These are phyloP conservation scores for Russula abietina DNA, from an alignment of 768 basidiomycete genomes.

Conservation along the genomic window DNA sequence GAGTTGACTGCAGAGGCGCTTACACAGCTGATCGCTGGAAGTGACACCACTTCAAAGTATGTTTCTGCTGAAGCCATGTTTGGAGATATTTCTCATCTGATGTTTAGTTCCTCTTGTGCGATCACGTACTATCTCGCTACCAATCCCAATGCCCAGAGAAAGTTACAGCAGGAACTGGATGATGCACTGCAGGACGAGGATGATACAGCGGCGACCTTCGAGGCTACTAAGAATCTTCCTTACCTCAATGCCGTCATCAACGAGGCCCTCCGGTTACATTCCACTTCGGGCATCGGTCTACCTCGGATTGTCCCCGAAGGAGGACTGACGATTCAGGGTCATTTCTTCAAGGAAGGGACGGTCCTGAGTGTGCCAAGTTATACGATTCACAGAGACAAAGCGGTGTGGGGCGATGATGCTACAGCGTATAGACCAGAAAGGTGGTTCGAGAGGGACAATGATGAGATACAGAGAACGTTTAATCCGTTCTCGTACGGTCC, in stretches of 20 bases:
- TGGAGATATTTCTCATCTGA: not conserved
- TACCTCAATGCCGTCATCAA: conserved; percentile 86
- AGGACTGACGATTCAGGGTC: conserved; percentile 55
- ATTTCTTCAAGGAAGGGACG: conserved; percentile 65
- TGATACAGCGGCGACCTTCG: conserved; percentile 54
- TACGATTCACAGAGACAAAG: conserved; percentile 68
- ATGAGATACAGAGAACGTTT: conserved; percentile 61
- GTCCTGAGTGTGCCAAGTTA: conserved; percentile 77
- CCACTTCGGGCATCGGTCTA: conserved; percentile 77
- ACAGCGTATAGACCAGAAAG: conserved; percentile 75
- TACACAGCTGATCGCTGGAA: conserved; percentile 82
- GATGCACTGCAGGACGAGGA: conserved; percentile 53
- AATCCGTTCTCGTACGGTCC: conserved; percentile 86
- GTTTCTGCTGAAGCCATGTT: conserved; percentile 26
- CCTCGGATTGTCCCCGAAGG: conserved; percentile 73
- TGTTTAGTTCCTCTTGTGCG: conserved; percentile 73
- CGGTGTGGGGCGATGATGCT: conserved; percentile 73
- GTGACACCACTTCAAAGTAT: conserved; percentile 91
- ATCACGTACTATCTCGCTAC: conserved; percentile 79
- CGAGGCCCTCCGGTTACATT: conserved; percentile 79
- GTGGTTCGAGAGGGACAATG: conserved; percentile 70
- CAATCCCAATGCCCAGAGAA: conserved; percentile 57
- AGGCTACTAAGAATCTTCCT: conserved; percentile 65
- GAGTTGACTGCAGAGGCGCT: conserved; percentile 87
- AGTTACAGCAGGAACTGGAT: conserved; percentile 72